phyloP scores from a whole-genome alignment of 371 early-diverging fungal genomes.

The Circinella minor region DNA sequence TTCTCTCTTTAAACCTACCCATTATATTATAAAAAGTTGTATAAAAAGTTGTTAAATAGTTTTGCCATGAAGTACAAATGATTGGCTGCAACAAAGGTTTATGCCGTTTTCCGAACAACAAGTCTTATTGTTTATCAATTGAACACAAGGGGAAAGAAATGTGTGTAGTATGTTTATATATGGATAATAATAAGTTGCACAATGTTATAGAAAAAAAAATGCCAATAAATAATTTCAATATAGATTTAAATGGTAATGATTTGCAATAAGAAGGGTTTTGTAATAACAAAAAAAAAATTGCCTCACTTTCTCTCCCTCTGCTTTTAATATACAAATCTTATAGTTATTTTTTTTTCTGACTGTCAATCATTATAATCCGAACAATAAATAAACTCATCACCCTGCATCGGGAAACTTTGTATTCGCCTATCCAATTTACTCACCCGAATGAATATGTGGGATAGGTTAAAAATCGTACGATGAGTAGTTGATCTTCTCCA shows the following conservation, averaged over 20 bases:
- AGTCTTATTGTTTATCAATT: conserved; percentile 3
- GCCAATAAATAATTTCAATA: not conserved
- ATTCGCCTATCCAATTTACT: no score
- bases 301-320: no score
- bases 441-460: no score
- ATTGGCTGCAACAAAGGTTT: not conserved
- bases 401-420: conserved; percentile 2
- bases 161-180: not conserved
- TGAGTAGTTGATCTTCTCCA: not conserved
- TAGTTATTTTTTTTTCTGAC: not conserved
- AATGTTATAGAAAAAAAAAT: not conserved
- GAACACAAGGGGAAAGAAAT: not conserved
- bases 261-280: not conserved
- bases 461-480: not conserved
- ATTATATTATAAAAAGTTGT: no score
- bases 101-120: not conserved
- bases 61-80: not conserved
- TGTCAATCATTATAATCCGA: conserved; percentile 1
- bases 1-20: no score
- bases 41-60: no score
- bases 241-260: conserved; percentile 3
- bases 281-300: not conserved
- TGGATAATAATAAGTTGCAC: not conserved
- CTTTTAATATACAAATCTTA: no score
- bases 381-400: not conserved